phyloP scores from a whole-genome alignment of 257 asterid genomes.

The Penstemon eatonii region DNA sequence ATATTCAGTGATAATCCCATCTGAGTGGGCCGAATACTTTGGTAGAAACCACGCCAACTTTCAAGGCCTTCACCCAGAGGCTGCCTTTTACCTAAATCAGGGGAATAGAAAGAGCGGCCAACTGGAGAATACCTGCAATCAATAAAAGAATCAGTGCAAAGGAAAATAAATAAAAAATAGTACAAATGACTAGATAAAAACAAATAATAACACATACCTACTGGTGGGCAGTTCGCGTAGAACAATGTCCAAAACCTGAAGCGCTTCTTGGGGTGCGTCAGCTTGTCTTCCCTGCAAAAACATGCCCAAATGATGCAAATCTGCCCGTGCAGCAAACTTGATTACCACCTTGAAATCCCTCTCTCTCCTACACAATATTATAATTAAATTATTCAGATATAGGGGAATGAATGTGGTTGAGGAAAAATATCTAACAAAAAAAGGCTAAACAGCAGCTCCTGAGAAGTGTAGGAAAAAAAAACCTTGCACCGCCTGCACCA shows the following conservation, averaged over 20 bases:
- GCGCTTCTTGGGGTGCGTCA: constrained; percentile 97
- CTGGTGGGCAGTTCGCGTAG: constrained; percentile 86
- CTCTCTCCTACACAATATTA: constrained; percentile 57
- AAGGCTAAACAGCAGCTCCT: not conserved
- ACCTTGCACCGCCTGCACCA: constrained; percentile 58
- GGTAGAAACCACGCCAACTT: constrained; percentile 98
- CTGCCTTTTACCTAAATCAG: constrained; percentile 70
- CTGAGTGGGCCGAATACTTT: constrained; percentile 96
- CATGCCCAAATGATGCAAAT: constrained; percentile 89
- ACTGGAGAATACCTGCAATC: constrained; percentile 64
- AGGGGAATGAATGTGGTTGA: not conserved
- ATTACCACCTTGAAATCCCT: constrained; percentile 81
- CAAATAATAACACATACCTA: constrained; percentile 37
- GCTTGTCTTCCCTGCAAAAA: constrained; percentile 87
- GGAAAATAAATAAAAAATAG: not conserved
- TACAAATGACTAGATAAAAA: not conserved
- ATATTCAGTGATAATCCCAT: constrained; percentile 93
- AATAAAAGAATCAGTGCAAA: constrained; percentile 7
- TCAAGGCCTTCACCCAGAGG: constrained; percentile 96
- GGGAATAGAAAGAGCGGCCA: constrained; percentile 87
- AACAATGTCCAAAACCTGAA: constrained; percentile 91
- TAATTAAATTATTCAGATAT: not conserved
- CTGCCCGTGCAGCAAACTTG: constrained; percentile 90
- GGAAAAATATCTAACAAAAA: not conserved
- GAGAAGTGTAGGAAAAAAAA: constrained; percentile 8